Evolutionary conservation across 495 filamentous ascomycete species (phyloP), one percentile per base, ranked within the genome.

Genomic region (Aspergillus sparsus): DNA sequence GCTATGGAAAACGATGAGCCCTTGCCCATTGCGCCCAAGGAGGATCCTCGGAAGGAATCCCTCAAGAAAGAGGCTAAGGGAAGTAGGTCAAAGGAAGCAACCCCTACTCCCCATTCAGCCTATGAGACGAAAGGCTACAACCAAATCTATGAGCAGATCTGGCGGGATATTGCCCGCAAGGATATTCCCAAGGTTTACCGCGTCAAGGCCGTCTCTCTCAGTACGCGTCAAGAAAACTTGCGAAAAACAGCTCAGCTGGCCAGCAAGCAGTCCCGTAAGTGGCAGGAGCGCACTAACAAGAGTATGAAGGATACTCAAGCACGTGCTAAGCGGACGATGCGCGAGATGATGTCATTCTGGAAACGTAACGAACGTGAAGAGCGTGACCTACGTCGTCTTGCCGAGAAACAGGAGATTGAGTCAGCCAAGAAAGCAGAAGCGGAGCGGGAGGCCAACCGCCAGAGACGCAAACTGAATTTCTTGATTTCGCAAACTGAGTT

Each of bases 261-360:
- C 34, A 92, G 93, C 58, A 99, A 99, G 69, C 95, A 99, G 74
- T 94, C 95, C 39, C 89, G 93, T 64, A 82, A 95, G 65, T 99
- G 94, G 94, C 96, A 99, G 69, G 87, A 93, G 47, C 88, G 90
- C 39, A 98, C 94, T 39, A 99, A 98, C 79, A 99, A 99, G 82
- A 94, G 92, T 66, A 89, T 87, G 67, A 99, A 99, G 75, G 94
- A 99, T 72, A 90, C 94, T 0, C 95, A 98, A 64, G 94, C 95
- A 41, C 86, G 95, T 18, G 95, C 94, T 16, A 99, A 99, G 80
- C 86, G 94, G 49, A 92, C 90, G 54, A 99, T 99, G 94, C 86
- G 94, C 64, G 94, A 99, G 76, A 99, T 99, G 94, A 94, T 97
- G 87, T 85, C 89, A 33, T 99, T 98, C 85, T 99, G 94, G 94